These are phyloP conservation scores for Hypoxylon sp. DNA, from an alignment of 2,329 filamentous ascomycete species.

Conservation along the genomic window DNA sequence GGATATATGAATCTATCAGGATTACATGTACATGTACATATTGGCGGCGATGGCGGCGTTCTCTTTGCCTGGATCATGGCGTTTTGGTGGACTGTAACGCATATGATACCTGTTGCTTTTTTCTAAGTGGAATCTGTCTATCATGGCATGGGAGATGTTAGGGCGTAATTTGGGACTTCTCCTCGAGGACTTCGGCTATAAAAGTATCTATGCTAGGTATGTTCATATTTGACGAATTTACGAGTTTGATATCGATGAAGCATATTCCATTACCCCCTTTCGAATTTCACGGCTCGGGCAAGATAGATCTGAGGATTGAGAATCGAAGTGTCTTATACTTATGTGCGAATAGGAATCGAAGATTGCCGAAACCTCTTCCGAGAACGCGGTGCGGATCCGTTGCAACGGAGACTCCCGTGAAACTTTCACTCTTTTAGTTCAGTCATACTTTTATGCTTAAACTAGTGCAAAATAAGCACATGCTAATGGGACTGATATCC, in stretches of 20 bases:
- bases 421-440: conserved; percentile 11
- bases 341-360: conserved; percentile 10
- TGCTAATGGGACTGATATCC: not conserved
- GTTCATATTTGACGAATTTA: conserved; percentile 29
- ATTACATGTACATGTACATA: conserved; percentile 36
- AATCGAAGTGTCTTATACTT: not conserved
- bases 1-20: conserved; percentile 13
- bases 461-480: conserved; percentile 16
- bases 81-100: conserved; percentile 35
- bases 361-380: not conserved
- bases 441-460: conserved; percentile 2
- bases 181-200: conserved; percentile 1
- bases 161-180: conserved; percentile 11
- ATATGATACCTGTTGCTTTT: conserved; percentile 47
- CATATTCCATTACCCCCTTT: not conserved
- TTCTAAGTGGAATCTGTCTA: conserved; percentile 6
- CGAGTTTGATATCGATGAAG: conserved; percentile 12
- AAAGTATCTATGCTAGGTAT: conserved; percentile 23
- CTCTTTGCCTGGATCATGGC: conserved; percentile 24
- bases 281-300: not conserved
- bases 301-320: not conserved
- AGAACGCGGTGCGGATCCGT: not conserved
- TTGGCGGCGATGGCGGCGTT: conserved; percentile 4
- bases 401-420: not conserved
- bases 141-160: not conserved